Evolutionary conservation across 345 rosid species (phyloP), one percentile per base, ranked within the genome.

Genomic region (Clausena lansium): DNA sequence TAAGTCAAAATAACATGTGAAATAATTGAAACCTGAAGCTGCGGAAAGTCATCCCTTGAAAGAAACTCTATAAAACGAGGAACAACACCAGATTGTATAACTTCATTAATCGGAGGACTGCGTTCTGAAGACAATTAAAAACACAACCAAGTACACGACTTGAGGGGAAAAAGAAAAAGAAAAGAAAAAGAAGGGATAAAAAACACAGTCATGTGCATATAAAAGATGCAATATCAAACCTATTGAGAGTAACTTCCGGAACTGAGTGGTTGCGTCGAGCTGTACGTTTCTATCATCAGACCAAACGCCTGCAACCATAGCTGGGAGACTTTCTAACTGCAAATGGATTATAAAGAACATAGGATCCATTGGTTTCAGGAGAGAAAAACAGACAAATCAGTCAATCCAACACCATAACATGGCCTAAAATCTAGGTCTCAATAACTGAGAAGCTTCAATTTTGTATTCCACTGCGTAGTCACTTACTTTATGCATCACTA

Each of bases 1-100:
- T 13, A 68, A 76, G 35, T 33, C 63, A 50, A 52, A 75, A 2
- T 5, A 63, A 58, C 70, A 58, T 7, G 36, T 50, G 14, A 35
- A 33, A 27, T 45, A 52, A 35, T 20, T 67, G n/a, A 35, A 58
- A 88, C 97, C 94, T 92, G 97, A 75, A 92, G 91, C 84, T 92
- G 90, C 6, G 97, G 93, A 67, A 89, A 86, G 73, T 92, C 93
- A 79, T 89, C 94, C 73, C 97, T 87, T 4, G 86, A 84, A 71
- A 92, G 97, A 84, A 92, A 89, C 79, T 83, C 89, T 15, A 92
- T 94, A 79, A 92, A 82, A 41, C 93, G 93, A 77, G 97, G 97
- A 76, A 92, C 93, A 59, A 88, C 89, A 60, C 94, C 94, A 65
- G 93, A 80, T 71, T 83, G 86, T 63, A 92, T 85, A 74, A 92